Evolutionary conservation across 352 stramenopile species (phyloP), one percentile per base, ranked within the genome.

Genomic region (Globisporangium heterothallicum): DNA sequence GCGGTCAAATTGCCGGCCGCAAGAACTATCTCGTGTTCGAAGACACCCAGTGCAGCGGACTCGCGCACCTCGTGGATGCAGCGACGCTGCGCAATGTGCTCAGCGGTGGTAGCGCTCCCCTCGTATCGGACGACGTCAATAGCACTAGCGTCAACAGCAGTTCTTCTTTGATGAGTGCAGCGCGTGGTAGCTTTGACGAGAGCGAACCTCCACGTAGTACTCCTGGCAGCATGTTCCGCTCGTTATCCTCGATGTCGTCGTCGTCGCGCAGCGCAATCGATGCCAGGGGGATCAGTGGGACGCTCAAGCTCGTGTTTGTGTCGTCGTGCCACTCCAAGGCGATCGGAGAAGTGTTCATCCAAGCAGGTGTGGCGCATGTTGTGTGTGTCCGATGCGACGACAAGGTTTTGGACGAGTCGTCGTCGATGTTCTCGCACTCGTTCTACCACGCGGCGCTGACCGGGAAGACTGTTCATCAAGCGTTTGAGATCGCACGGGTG

Each of bases 221-320:
- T 10, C 27, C 32, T 3, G 38, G 40, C 6, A 34, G 51, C 1
- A 56, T 61, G 4, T 21, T 43, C 1, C 56, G 63, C 1, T 62
- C 68, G 8, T 27, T 63, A 10, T 71, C 61, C 19, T 74, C 60
- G 14, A 4, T 42, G 19, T 52, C 55, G 8, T 68, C 58, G 21
- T 68, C 59, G 2, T 74, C 54, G 25, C 59, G 60, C n/a, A 68
- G 56, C 25, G 49, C n/a, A n/a, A n/a, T 46, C 24, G 42, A 42
- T 5, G 58, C 68, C n/a, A 63, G 71, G 14, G 56, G 61, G 9
- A 13, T 60, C 1, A 62, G 61, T 21, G 63, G 68, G 10, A 84
- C 72, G 5, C 64, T 92, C 30, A 92, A 89, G 57, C 62, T 92
- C 19, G 78, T 92, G 5, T 88, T 92, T 54, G 81, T 92, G 32